Evolutionary conservation across 2,329 filamentous ascomycete species (phyloP).

Genomic region (Fusarium sp.): DNA sequence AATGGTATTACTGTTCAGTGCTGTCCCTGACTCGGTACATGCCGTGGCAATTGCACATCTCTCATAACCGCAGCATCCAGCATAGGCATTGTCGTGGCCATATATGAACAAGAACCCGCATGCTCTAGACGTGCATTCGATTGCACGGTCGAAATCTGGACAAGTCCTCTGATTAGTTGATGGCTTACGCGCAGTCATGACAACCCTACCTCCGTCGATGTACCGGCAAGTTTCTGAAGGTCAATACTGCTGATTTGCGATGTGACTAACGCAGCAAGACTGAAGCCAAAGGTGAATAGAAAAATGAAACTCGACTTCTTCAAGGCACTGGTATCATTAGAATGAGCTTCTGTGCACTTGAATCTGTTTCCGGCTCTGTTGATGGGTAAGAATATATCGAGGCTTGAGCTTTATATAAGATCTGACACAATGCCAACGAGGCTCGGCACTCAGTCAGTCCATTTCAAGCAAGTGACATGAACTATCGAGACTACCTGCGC

Average conservation of each 20-base stretch:
- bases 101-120: constrained; percentile 9
- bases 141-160: not conserved
- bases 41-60: constrained; percentile 9
- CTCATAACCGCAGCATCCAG: constrained; percentile 12
- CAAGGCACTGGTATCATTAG: not conserved
- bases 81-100: not conserved
- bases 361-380: not conserved
- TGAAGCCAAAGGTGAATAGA: not conserved
- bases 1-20: not conserved
- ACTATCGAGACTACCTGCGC: not conserved
- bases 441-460: not conserved
- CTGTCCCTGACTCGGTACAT: constrained; percentile 22
- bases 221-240: constrained; percentile 7
- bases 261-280: not conserved
- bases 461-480: not conserved
- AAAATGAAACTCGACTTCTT: not conserved
- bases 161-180: not conserved
- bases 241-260: not conserved
- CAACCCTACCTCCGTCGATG: not conserved
- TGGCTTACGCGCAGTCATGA: not conserved
- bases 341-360: not conserved
- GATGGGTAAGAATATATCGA: not conserved
- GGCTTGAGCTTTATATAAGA: not conserved
- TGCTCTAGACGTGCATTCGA: not conserved
- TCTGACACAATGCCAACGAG: not conserved